These are phyloP conservation scores for Apostasia ramifera DNA, from an alignment of 106 monocot species.

Conservation along the genomic window DNA sequence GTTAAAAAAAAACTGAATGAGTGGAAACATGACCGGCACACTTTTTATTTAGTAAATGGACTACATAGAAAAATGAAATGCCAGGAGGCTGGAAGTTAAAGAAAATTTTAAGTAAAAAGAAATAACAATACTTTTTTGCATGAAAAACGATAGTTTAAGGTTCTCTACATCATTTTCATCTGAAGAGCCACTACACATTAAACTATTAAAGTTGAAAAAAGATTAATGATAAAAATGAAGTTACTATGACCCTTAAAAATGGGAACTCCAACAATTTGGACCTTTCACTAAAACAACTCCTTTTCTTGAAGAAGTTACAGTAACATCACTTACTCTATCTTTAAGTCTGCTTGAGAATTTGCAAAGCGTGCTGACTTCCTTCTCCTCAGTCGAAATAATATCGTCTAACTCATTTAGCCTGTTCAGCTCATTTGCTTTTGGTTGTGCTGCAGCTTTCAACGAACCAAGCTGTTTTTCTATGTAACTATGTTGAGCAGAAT, in stretches of 20 bases:
- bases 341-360: constrained; percentile 62
- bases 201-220: no score
- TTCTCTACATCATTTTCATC: no score
- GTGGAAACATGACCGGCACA: background rate
- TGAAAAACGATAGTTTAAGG: no score
- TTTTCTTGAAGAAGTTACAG: background rate
- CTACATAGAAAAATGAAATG: background rate
- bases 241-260: background rate
- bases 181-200: no score
- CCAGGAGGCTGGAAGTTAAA: no score
- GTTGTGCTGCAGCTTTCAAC: constrained; percentile 59
- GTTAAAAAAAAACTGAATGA: background rate
- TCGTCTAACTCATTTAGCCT: constrained; percentile 63
- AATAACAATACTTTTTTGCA: no score
- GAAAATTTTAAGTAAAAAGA: no score
- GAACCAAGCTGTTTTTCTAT: constrained; percentile 66
- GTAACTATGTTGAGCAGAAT: constrained; percentile 53
- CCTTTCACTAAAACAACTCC: background rate
- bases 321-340: constrained; percentile 46
- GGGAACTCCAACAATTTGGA: no score
- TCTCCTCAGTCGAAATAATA: constrained; percentile 47
- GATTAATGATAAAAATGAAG: no score
- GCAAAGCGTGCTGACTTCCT: constrained; percentile 55
- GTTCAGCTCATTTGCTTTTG: constrained; percentile 55
- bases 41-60: background rate